Base-by-base conservation (phyloP, 2,329 filamentous ascomycete species). In the Pseudogymnoascus sp. region DNA sequence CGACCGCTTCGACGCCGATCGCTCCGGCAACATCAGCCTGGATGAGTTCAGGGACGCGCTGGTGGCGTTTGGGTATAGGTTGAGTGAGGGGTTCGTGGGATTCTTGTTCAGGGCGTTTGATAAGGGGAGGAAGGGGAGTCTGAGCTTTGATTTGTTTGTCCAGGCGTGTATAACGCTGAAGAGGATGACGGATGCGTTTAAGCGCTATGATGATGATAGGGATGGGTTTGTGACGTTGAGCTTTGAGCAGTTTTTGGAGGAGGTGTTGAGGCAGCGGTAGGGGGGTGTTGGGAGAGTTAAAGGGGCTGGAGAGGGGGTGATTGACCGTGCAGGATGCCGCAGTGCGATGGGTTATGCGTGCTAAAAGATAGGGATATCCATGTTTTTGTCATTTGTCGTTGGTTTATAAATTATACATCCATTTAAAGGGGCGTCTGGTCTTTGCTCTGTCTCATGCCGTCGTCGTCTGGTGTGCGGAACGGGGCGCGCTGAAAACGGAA, bases 181-280 rank as follows among this genome's bases (percentile, higher is more conserved):
- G 84, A 85, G 95, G 70, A 97, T 99, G 93, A 99, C 95, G 65
- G 95, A 99, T 76, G 92, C 96, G 28, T 99, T 99, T 76, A 99
- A 99, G 82, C 93, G 93, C 77, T 99, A 97, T 75, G 95, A 99
- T 70, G 90, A 96, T 71, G 95, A 99, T 76, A 85, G 95, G 44
- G 95, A 97, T 77, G 95, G 95, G 1, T 97, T 93, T 75, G 90
- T 93, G 69, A 93, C 89, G 3, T 77, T 93, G 62, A 90, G 88
- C 73, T 93, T 93, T 71, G 89, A 92, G 78, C 89, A 92, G 71
- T 92, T 92, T 74, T 77, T 92, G 72, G 87, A 86, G 38, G 88
- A 86, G 77, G 86, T 86, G 67, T 69, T 87, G 67, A 83, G 83
- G 73, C 84, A 86, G 75, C 86, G 76, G 75, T 86, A 50, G 44